A percentile compares a stretch with the other conserved stretches of the same genome.
These are phyloP conservation scores for Erysiphe pulchra DNA, from an alignment of 2,329 filamentous ascomycete genomes.

Conservation along the genomic window DNA sequence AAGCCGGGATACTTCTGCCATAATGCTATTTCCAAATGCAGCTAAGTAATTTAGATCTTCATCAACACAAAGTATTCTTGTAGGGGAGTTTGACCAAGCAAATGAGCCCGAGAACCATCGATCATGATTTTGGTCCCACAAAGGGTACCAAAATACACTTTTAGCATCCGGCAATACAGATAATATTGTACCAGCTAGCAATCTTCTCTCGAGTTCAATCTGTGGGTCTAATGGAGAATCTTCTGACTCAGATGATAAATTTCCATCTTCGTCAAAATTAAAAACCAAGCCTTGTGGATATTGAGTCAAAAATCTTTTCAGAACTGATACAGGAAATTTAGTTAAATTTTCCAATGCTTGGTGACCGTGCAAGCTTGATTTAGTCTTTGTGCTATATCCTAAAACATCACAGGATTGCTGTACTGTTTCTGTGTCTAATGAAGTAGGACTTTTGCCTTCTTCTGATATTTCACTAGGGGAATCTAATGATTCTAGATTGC, in stretches of 20 bases:
- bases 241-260: slow-evolving; percentile 8
- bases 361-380: slow-evolving; percentile 10
- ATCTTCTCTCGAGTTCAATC: slow-evolving; percentile 6
- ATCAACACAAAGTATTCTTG: slow-evolving; percentile 19
- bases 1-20: slow-evolving; percentile 27
- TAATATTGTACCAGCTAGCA: slow-evolving; percentile 13
- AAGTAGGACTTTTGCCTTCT: slow-evolving; percentile 6
- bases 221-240: slow-evolving; percentile 2
- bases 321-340: slow-evolving; percentile 7
- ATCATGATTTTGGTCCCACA: slow-evolving; percentile 21
- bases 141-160: slow-evolving; percentile 21
- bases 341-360: slow-evolving; percentile 5
- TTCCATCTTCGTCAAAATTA: slow-evolving; percentile 11
- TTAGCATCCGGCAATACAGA: slow-evolving; percentile 18
- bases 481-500: background rate
- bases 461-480: slow-evolving; percentile 5
- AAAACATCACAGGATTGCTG: slow-evolving; percentile 10
- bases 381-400: slow-evolving; percentile 10
- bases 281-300: slow-evolving; percentile 13
- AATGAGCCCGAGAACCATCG: slow-evolving; percentile 25
- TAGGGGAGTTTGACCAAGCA: slow-evolving; percentile 20
- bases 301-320: slow-evolving; percentile 10
- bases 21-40: slow-evolving; percentile 27
- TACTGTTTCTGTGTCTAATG: slow-evolving; percentile 4
- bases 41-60: slow-evolving; percentile 25